Evolutionary conservation across 2,329 filamentous ascomycete species (phyloP).

Genomic region (Clarireedia monteithiana): DNA sequence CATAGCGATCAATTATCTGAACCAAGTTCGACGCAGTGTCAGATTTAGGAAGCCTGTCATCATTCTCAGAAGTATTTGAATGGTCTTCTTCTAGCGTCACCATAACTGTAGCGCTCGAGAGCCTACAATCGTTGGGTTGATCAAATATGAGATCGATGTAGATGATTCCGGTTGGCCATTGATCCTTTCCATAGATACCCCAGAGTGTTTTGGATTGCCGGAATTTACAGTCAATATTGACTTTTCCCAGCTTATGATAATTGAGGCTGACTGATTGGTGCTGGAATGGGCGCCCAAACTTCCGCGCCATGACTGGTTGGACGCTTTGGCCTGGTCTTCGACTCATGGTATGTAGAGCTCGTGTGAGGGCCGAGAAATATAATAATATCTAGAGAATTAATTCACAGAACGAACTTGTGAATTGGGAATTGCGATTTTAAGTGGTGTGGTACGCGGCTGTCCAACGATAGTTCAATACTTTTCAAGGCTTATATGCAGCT

Average conservation of each 20-base stretch:
- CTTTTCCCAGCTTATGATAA: not conserved
- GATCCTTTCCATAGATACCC: not conserved
- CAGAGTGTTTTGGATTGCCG: not conserved
- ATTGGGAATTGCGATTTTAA: too few species aligned
- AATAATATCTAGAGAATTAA: too few species aligned
- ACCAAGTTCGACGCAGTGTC: not conserved
- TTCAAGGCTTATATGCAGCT: too few species aligned
- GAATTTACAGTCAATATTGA: not conserved
- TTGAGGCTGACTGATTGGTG: not conserved
- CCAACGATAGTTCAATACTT: too few species aligned
- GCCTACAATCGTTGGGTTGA: slow-evolving; percentile 1
- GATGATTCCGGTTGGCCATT: slow-evolving; percentile 1
- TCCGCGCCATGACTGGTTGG: not conserved
- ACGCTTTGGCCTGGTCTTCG: not conserved
- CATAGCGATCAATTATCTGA: not conserved
- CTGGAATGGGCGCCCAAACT: not conserved
- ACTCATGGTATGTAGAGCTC: not conserved
- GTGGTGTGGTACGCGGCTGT: too few species aligned
- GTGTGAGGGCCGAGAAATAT: too few species aligned
- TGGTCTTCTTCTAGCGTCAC: not conserved
- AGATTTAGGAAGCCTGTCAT: too few species aligned
- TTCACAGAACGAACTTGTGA: too few species aligned
- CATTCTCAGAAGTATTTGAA: not conserved
- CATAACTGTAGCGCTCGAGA: slow-evolving; percentile 2
- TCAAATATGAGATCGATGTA: slow-evolving; percentile 5